Evolutionary conservation across 2,329 filamentous ascomycete species (phyloP).

Genomic region (Colletotrichum acutatum): DNA sequence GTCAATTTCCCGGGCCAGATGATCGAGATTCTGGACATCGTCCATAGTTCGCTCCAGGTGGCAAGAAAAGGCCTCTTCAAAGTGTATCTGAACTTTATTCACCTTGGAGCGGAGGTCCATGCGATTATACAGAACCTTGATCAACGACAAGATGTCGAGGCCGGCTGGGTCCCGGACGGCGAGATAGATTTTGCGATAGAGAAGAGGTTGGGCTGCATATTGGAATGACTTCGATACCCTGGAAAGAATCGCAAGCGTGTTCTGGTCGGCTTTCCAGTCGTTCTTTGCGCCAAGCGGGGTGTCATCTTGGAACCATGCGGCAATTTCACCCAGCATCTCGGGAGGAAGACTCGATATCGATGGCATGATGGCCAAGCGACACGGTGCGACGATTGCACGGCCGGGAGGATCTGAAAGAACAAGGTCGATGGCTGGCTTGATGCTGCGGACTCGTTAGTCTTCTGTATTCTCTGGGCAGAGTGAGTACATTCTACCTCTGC

Average conservation of each 20-base stretch:
- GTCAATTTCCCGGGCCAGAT: not conserved
- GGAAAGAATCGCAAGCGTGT: not conserved
- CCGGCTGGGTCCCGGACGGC: not conserved
- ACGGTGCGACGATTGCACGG: not conserved
- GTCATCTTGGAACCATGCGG: not conserved
- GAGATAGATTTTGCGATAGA: not conserved
- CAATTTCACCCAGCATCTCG: not conserved
- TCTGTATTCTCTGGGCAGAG: not conserved
- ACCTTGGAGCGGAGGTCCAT: not conserved
- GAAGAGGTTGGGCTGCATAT: not conserved
- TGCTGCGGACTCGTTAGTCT: not conserved
- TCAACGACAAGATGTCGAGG: not conserved
- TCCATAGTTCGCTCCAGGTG: not conserved
- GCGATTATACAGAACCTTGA: not conserved
- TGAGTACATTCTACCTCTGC: not conserved
- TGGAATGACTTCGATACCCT: not conserved
- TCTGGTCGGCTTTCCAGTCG: not conserved
- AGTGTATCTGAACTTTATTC: not conserved
- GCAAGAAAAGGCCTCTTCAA: not conserved
- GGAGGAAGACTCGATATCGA: not conserved
- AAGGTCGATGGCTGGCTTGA: too few species aligned
- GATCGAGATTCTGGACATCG: not conserved
- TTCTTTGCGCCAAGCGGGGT: rapidly evolving
- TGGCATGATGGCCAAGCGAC: not conserved
- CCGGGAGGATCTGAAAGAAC: not conserved